These are phyloP conservation scores for Alternaria metachromatica DNA, from an alignment of 2,329 filamentous ascomycete genomes.

Conservation along the genomic window DNA sequence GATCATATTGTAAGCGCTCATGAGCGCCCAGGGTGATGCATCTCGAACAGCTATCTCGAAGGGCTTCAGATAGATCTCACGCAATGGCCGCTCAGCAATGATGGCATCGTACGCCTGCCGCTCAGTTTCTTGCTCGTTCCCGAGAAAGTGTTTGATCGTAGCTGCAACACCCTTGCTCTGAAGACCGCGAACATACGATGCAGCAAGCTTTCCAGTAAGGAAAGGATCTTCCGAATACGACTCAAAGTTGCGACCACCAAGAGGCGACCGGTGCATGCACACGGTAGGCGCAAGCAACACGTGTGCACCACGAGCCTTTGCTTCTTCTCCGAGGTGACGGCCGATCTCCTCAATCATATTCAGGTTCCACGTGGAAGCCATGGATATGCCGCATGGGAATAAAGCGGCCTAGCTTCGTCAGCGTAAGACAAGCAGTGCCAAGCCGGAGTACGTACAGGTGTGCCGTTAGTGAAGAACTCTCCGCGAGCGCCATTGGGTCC, in stretches of 20 bases:
- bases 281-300: constrained; percentile 79
- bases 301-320: constrained; percentile 74
- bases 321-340: constrained; percentile 72
- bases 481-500: constrained; percentile 74
- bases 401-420: constrained; percentile 67
- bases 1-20: constrained; percentile 72
- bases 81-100: constrained; percentile 68
- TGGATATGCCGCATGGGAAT: constrained; percentile 79
- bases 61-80: constrained; percentile 75
- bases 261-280: constrained; percentile 80
- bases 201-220: constrained; percentile 75
- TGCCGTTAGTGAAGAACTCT: constrained; percentile 67
- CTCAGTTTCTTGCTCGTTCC: constrained; percentile 76
- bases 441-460: constrained; percentile 43
- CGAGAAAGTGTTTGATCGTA: constrained; percentile 79
- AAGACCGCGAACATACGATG: constrained; percentile 73
- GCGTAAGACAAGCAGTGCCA: constrained; percentile 5
- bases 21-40: constrained; percentile 70
- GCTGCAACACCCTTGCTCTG: constrained; percentile 77
- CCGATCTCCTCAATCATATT: constrained; percentile 73
- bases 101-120: constrained; percentile 69
- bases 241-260: constrained; percentile 87
- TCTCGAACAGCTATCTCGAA: constrained; percentile 76
- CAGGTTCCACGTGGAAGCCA: constrained; percentile 81
- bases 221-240: constrained; percentile 85